Evolutionary conservation across 2,329 filamentous ascomycete species (phyloP).

Genomic region (Neofusicoccum parvum): DNA sequence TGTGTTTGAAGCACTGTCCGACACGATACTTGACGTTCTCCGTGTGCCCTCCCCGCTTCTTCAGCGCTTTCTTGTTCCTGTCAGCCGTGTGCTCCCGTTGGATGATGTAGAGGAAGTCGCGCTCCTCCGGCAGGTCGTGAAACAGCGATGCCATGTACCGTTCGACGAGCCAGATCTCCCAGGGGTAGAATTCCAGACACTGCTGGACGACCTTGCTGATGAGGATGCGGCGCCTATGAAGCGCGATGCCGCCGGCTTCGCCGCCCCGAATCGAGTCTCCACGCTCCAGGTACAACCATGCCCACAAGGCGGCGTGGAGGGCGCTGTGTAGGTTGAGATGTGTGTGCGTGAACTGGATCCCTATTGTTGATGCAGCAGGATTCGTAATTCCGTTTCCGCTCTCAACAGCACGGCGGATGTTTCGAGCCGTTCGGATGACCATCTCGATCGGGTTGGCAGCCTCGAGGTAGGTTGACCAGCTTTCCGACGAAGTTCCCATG

Average conservation of each 20-base stretch:
- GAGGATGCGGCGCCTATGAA: constrained; percentile 52
- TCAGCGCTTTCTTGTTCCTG: constrained; percentile 56
- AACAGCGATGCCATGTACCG: constrained; percentile 68
- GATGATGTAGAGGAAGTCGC: constrained; percentile 58
- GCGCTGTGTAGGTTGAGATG: constrained; percentile 57
- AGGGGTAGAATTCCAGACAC: constrained; percentile 66
- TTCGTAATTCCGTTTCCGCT: background rate
- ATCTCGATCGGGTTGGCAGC: constrained; percentile 68
- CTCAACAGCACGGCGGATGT: constrained; percentile 75
- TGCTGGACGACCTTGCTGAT: constrained; percentile 67
- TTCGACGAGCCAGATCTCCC: constrained; percentile 72
- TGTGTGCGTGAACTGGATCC: constrained; percentile 20
- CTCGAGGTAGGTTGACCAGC: constrained; percentile 59
- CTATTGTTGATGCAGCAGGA: background rate
- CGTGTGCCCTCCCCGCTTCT: constrained; percentile 31
- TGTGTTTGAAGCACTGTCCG: constrained; percentile 84
- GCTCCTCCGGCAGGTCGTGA: constrained; percentile 53
- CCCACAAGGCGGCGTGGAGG: constrained; percentile 75
- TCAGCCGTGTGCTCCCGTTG: constrained; percentile 37
- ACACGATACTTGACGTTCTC: constrained; percentile 41
- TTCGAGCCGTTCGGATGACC: constrained; percentile 74
- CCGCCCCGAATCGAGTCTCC: constrained; percentile 29
- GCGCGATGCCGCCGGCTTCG: constrained; percentile 27
- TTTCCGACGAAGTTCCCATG: constrained; percentile 45
- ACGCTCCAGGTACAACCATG: constrained; percentile 48